Base-by-base conservation (phyloP, 169 alveolate genomes). In the Besnoitia besnoiti region DNA sequence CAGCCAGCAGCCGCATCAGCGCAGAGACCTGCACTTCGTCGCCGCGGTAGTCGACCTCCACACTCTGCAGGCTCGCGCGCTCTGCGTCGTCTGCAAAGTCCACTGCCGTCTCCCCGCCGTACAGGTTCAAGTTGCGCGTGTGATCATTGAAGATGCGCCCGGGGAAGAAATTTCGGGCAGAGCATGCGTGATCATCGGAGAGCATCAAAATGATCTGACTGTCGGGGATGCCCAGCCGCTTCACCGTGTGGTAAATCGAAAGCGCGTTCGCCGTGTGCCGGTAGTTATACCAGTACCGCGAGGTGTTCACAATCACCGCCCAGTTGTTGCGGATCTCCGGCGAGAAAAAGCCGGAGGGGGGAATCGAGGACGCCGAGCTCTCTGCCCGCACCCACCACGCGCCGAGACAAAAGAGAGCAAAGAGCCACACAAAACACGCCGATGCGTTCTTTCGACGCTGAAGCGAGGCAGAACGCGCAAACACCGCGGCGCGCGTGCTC, bases 231-330 rank as follows among this genome's bases (percentile, higher is more conserved):
- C 99, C 99, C 59, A 91, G 94, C 40, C 96, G 94, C 94, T 96
- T 97, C 79, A 98, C 94, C n/a, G 94, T 93, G 88, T 94, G 94
- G 85, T 98, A 98, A 92, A 96, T 93, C 44, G 96, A 91, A n/a
- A 98, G 91, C n/a, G 98, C 97, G 73, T 98, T 98, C 76, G 97
- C 96, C 16, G 97, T 95, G 92, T 98, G 99, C 79, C 99, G 95
- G 95, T 97, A 98, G 93, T 98, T 98, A 93, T 96, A 96, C 95
- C 96, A 97, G 92, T 94, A 97, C 90, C 97, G 97, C n/a, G 98
- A 97, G 33, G 98, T 95, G 89, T 95, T 95, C 27, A 97, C 95
- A 27, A 98, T 92, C 59, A 98, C 96, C 44, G 98, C 98, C 87
- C 87, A 77, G 87, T 77, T 77, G 40, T 77, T 77, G 30, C 87